Conservation (phyloP, 495 filamentous ascomycete genomes). For the Echria macrotheca region DNA sequence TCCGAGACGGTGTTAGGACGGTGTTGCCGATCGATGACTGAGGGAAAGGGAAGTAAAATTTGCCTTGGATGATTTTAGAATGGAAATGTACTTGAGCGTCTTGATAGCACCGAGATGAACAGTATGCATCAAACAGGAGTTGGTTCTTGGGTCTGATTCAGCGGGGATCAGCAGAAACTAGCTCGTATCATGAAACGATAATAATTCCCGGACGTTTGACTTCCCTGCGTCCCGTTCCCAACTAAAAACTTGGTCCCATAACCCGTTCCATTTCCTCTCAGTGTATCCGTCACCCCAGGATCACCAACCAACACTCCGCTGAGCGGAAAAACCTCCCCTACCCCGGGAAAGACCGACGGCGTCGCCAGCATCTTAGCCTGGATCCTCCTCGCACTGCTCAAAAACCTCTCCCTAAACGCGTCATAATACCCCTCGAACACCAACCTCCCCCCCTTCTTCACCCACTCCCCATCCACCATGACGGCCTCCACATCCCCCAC, state of each 20-base stretch:
- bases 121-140: too few relatives aligned
- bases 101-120: too few relatives aligned
- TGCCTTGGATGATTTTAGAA: too few relatives aligned
- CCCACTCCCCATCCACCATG: constrained; percentile 41
- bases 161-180: too few relatives aligned
- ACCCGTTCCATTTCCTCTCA: constrained; percentile 18
- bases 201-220: too few relatives aligned
- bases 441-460: constrained; percentile 34
- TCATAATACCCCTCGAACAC: constrained; percentile 25
- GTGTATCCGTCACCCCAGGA: constrained; percentile 15
- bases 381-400: constrained; percentile 28
- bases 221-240: too few relatives aligned
- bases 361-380: constrained; percentile 6
- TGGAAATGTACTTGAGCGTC: too few relatives aligned
- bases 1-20: too few relatives aligned
- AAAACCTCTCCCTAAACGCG: constrained; percentile 24
- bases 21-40: too few relatives aligned
- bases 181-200: too few relatives aligned
- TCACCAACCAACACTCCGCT: constrained; percentile 19
- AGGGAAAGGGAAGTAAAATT: too few relatives aligned
- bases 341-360: constrained; percentile 7
- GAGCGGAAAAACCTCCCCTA: constrained; percentile 11
- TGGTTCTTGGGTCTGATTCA: too few relatives aligned
- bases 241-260: constrained; percentile 24
- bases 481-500: constrained; percentile 45